Evolutionary conservation across 108 stramenopile species (phyloP).

Genomic region (Pelagomonas calceolata): DNA sequence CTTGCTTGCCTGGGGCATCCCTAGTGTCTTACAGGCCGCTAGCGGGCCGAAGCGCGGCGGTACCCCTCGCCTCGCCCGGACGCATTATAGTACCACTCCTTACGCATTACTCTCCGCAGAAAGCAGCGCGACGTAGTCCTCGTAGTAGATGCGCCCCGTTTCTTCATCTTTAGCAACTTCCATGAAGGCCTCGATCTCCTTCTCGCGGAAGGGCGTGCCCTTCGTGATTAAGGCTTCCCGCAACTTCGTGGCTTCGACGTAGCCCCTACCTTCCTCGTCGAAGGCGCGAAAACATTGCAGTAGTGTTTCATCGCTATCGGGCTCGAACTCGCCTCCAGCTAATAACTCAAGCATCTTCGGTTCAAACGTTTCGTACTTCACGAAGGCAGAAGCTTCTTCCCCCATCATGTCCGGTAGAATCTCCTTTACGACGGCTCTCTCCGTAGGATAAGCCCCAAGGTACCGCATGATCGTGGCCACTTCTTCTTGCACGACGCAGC

Average conservation of each 20-base stretch:
- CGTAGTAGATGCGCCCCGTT: slow-evolving; percentile 37
- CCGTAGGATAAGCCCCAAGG: slow-evolving; percentile 39
- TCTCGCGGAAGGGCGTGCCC: slow-evolving; percentile 40
- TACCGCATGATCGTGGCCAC: slow-evolving; percentile 39
- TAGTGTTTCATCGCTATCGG: slow-evolving; percentile 32
- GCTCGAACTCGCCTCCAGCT: slow-evolving; percentile 34
- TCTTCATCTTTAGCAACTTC: slow-evolving; percentile 27
- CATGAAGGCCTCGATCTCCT: slow-evolving; percentile 31
- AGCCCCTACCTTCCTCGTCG: slow-evolving; percentile 30
- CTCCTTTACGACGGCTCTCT: slow-evolving; percentile 30
- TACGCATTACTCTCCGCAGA: slow-evolving; percentile 2
- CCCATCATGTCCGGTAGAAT: slow-evolving; percentile 41
- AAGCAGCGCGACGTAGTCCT: slow-evolving; percentile 39
- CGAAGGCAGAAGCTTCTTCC: slow-evolving; percentile 31
- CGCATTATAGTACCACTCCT: too few relatives aligned
- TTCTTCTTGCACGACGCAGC: slow-evolving; percentile 37
- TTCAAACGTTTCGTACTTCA: slow-evolving; percentile 30
- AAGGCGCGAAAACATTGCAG: slow-evolving; percentile 37
- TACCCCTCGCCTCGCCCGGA: too few relatives aligned
- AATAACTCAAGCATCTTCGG: slow-evolving; percentile 36
- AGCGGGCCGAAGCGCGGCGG: too few relatives aligned
- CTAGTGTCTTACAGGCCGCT: too few relatives aligned
- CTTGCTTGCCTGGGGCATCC: too few relatives aligned
- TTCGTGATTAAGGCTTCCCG: slow-evolving; percentile 32
- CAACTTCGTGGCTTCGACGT: slow-evolving; percentile 29